phyloP scores from a whole-genome alignment of 2,329 filamentous ascomycete genomes.

The Elsinoe arachidis region DNA sequence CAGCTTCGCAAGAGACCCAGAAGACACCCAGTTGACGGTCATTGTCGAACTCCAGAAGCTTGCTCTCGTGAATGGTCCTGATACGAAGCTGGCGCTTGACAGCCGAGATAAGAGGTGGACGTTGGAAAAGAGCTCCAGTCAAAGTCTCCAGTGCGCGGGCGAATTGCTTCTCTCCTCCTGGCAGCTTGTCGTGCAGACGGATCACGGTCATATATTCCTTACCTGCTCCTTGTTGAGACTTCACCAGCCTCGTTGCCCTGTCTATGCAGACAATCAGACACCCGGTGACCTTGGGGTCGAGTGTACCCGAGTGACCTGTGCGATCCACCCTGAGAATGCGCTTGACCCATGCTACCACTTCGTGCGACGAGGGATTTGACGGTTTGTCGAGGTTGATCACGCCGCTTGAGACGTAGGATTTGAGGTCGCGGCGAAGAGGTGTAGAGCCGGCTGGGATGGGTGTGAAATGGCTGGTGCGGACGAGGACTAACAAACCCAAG shows the following conservation, averaged over 20 bases:
- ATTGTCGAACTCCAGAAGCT: conserved; percentile 93
- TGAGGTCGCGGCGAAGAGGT: conserved; percentile 86
- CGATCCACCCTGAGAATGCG: conserved; percentile 91
- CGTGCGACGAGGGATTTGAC: conserved; percentile 94
- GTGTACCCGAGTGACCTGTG: conserved; percentile 95
- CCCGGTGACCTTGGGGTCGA: conserved; percentile 96
- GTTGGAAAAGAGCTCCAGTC: conserved; percentile 93
- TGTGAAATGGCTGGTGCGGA: conserved; percentile 93
- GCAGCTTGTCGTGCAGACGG: conserved; percentile 87
- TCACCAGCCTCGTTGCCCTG: conserved; percentile 92
- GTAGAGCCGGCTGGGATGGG: conserved; percentile 90
- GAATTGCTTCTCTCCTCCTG: conserved; percentile 87
- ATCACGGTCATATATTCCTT: conserved; percentile 98
- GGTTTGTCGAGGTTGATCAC: conserved; percentile 98
- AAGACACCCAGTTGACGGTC: conserved; percentile 95
- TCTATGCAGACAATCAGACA: conserved; percentile 94
- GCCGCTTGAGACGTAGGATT: conserved; percentile 92
- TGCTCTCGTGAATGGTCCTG: conserved; percentile 95
- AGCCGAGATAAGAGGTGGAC: conserved; percentile 91
- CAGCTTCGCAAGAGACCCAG: conserved; percentile 98
- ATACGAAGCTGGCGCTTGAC: conserved; percentile 99
- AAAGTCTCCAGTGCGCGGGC: conserved; percentile 89
- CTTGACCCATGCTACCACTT: conserved; percentile 99
- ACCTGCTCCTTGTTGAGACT: conserved; percentile 96
- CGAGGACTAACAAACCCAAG: conserved; percentile 54